Conservation (phyloP, 23 red algal species). For the Cyanidium caldarium region DNA sequence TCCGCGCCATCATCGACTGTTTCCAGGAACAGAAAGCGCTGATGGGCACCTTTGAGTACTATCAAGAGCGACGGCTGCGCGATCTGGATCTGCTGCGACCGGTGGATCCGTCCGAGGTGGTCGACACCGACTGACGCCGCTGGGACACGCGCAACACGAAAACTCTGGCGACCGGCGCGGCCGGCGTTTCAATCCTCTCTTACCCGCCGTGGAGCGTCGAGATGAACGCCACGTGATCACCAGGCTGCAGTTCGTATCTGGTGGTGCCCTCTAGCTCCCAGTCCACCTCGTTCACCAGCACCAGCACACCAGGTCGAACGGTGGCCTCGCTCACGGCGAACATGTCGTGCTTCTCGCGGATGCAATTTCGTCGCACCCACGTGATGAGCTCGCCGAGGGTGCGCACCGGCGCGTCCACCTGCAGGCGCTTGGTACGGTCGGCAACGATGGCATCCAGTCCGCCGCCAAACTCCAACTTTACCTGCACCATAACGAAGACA, state of each 20-base stretch:
- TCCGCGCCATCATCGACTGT: conserved; percentile 11
- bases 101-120: conserved; percentile 63
- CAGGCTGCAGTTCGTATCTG: conserved; percentile 19
- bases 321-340: conserved; percentile 25
- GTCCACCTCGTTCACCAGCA: conserved; percentile 93
- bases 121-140: conserved; percentile 43
- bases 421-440: not conserved
- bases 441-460: conserved; percentile 14
- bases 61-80: conserved; percentile 73
- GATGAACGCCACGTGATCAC: conserved; percentile 81
- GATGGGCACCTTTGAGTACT: conserved; percentile 65
- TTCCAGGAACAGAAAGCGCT: conserved; percentile 12
- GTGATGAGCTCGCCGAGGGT: conserved; percentile 50
- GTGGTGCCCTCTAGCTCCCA: conserved; percentile 83
- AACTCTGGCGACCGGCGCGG: too few relatives aligned
- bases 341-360: conserved; percentile 69
- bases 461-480: conserved; percentile 10
- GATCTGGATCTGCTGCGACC: conserved; percentile 75
- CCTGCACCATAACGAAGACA: conserved; percentile 4
- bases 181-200: too few relatives aligned
- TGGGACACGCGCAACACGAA: too few relatives aligned
- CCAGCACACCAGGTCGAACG: conserved; percentile 76
- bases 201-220: conserved; percentile 95
- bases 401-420: conserved; percentile 1
- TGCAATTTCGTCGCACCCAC: conserved; percentile 32